phyloP scores from a whole-genome alignment of 2,329 filamentous ascomycete species.

The Fusarium siculi region DNA sequence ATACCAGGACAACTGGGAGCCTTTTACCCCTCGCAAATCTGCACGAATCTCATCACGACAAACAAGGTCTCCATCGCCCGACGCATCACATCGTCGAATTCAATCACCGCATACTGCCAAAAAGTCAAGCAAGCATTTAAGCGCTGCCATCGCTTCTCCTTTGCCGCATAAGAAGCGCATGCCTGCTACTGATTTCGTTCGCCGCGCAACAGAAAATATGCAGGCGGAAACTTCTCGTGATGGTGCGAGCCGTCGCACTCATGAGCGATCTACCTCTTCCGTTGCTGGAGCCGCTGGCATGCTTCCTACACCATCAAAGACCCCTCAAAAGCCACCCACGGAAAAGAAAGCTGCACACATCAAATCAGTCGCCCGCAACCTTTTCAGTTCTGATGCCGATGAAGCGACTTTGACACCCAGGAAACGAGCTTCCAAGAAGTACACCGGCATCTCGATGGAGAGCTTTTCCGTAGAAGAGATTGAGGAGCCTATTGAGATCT shows the following conservation, averaged over 20 bases:
- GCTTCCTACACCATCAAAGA: conserved; percentile 83
- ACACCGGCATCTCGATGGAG: conserved; percentile 63
- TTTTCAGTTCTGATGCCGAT: conserved; percentile 70
- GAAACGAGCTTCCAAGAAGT: conserved; percentile 68
- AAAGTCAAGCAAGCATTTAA: conserved; percentile 45
- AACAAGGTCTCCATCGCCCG: conserved; percentile 67
- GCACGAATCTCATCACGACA: conserved; percentile 70
- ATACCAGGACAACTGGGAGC: conserved; percentile 75
- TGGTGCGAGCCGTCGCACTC: conserved; percentile 54
- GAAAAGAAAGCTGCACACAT: conserved; percentile 63
- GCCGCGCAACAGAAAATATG: conserved; percentile 58
- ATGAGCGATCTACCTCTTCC: conserved; percentile 45
- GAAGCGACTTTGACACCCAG: conserved; percentile 68
- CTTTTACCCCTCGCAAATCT: conserved; percentile 77
- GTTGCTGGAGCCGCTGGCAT: conserved; percentile 59
- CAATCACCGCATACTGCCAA: conserved; percentile 49
- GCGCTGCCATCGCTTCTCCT: conserved; percentile 54
- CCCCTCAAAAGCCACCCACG: conserved; percentile 71
- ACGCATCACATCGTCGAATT: conserved; percentile 48
- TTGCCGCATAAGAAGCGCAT: conserved; percentile 62
- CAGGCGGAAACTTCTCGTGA: conserved; percentile 57
- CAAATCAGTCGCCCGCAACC: conserved; percentile 66
- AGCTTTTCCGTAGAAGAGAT: conserved; percentile 69
- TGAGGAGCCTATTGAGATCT: conserved; percentile 74
- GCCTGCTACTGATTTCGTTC: conserved; percentile 59